A percentile compares a stretch with the other conserved stretches of the same genome.
Evolutionary conservation across 345 rosid genomes (phyloP).

Genomic region (Eucalyptus curtisii): DNA sequence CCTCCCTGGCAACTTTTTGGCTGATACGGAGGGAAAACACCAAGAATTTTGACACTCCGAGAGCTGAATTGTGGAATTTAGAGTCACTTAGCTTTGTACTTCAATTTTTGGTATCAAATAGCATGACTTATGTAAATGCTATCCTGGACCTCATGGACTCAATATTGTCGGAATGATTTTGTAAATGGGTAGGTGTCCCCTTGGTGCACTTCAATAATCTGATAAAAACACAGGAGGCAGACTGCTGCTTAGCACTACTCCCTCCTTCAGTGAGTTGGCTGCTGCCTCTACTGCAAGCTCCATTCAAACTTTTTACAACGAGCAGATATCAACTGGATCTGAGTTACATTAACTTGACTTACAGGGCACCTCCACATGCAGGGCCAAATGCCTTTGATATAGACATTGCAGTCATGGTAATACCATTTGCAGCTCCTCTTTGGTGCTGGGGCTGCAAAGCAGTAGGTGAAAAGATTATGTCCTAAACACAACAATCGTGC

Average conservation of each 20-base stretch:
- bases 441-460: slow-evolving; percentile 31
- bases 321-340: not conserved
- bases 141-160: not conserved
- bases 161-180: not conserved
- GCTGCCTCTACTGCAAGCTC: not conserved
- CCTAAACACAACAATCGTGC: not conserved
- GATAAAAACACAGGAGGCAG: not conserved
- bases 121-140: not conserved
- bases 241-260: not conserved
- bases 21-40: not conserved
- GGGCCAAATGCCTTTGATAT: slow-evolving; percentile 58
- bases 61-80: not conserved
- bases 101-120: not conserved
- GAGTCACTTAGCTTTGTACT: not conserved
- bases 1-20: not conserved
- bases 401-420: slow-evolving; percentile 54
- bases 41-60: not conserved
- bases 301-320: not conserved
- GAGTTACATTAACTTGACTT: slow-evolving; percentile 4
- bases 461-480: not conserved
- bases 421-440: slow-evolving; percentile 58
- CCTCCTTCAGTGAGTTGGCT: not conserved
- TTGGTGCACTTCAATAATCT: not conserved
- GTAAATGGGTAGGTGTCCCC: not conserved
- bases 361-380: slow-evolving; percentile 60